A percentile compares a stretch with the other conserved stretches of the same genome.
Evolutionary conservation across 805 yeast species (phyloP).

Genomic region (Hermanozyma aechmeae): DNA sequence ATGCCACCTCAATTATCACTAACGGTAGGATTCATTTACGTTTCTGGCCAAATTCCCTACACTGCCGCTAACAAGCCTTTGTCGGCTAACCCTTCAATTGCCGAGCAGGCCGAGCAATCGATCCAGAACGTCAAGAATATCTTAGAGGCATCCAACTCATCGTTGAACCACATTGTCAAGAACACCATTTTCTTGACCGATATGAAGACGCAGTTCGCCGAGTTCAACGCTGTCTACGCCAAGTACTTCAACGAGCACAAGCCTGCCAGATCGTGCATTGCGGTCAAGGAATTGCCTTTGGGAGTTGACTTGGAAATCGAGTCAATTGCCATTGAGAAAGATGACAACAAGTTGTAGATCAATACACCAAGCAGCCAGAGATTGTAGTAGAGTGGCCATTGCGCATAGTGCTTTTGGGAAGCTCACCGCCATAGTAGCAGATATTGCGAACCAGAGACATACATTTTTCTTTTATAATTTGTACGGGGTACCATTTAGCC

Average conservation of each 20-base stretch:
- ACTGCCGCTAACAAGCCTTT: constrained; percentile 75
- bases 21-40: constrained; percentile 62
- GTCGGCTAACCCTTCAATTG: constrained; percentile 54
- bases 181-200: constrained; percentile 86
- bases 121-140: constrained; percentile 61
- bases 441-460: too few relatives aligned
- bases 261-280: constrained; percentile 98
- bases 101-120: constrained; percentile 70
- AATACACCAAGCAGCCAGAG: too few relatives aligned
- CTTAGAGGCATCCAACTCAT: constrained; percentile 77
- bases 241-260: constrained; percentile 67
- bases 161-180: constrained; percentile 77
- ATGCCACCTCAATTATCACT: too few relatives aligned
- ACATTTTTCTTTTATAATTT: too few relatives aligned
- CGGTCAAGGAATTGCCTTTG: constrained; percentile 85
- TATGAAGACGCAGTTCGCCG: constrained; percentile 68
- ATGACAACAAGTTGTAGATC: constrained; percentile 25
- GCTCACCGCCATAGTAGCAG: too few relatives aligned
- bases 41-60: constrained; percentile 93
- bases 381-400: too few relatives aligned
- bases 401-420: too few relatives aligned
- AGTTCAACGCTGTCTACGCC: constrained; percentile 78
- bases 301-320: constrained; percentile 86
- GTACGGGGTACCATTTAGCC: too few relatives aligned
- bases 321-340: constrained; percentile 73